Evolutionary conservation across 805 yeast genomes (phyloP).

Genomic region (Schizosaccharomyces lindneri): DNA sequence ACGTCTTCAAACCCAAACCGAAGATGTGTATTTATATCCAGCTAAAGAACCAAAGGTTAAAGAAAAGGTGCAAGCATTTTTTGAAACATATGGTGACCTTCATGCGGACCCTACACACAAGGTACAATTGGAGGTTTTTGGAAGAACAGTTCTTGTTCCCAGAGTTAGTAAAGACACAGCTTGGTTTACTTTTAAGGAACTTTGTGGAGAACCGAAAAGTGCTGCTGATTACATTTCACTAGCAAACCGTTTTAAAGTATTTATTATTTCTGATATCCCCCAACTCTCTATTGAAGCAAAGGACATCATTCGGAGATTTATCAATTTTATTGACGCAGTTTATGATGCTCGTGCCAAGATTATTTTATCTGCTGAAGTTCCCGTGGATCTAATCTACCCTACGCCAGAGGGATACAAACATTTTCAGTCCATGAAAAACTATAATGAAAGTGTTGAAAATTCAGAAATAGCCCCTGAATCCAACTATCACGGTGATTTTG

Average conservation of each 20-base stretch:
- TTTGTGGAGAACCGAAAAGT: slow-evolving; percentile 69
- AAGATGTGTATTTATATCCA: slow-evolving; percentile 48
- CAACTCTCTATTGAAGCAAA: slow-evolving; percentile 50
- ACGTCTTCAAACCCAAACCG: slow-evolving; percentile 58
- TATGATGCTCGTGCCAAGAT: slow-evolving; percentile 74
- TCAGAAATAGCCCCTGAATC: not conserved
- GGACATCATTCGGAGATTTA: slow-evolving; percentile 72
- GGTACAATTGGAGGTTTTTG: slow-evolving; percentile 43
- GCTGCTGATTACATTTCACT: slow-evolving; percentile 85
- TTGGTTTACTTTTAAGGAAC: slow-evolving; percentile 61
- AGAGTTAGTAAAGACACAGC: slow-evolving; percentile 57
- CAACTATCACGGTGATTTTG: slow-evolving; percentile 20
- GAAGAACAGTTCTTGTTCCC: slow-evolving; percentile 58
- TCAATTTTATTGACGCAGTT: slow-evolving; percentile 85
- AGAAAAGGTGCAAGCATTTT: slow-evolving; percentile 53
- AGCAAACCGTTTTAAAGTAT: slow-evolving; percentile 48
- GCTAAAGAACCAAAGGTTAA: slow-evolving; percentile 27
- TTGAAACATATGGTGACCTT: slow-evolving; percentile 31
- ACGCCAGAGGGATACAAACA: not conserved
- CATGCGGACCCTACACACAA: slow-evolving; percentile 13
- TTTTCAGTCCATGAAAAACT: too few relatives aligned
- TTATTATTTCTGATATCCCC: slow-evolving; percentile 85
- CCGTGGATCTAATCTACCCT: slow-evolving; percentile 42
- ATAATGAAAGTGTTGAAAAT: too few relatives aligned
- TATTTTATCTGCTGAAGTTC: slow-evolving; percentile 73